Evolutionary conservation across 2,329 filamentous ascomycete genomes (phyloP).

Genomic region (Colletotrichum magnum): DNA sequence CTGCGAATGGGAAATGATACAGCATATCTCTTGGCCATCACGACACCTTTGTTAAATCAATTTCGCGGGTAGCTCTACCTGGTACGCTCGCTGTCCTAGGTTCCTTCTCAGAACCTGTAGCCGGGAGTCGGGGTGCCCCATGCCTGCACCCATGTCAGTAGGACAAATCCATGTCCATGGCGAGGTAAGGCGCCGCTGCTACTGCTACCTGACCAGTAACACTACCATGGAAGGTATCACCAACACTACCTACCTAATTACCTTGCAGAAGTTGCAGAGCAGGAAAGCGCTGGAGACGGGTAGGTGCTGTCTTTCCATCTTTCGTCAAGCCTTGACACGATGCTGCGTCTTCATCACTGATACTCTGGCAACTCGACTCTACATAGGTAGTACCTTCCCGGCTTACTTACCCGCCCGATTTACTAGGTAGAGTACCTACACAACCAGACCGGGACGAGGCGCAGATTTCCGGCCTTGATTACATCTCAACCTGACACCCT

Average conservation of each 20-base stretch:
- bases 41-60: too few species aligned
- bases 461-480: not conserved
- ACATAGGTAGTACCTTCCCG: not conserved
- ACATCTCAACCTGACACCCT: not conserved
- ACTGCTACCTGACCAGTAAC: not conserved
- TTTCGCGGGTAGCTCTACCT: too few species aligned
- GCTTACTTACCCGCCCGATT: not conserved
- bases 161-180: not conserved
- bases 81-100: too few species aligned
- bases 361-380: not conserved
- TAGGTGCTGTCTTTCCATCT: too few species aligned
- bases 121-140: conserved; percentile 16
- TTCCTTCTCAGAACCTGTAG: conserved; percentile 30
- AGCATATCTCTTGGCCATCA: too few species aligned
- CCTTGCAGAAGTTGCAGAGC: too few species aligned
- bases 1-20: too few species aligned
- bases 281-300: too few species aligned
- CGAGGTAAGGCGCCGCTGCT: not conserved
- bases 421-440: too few species aligned
- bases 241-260: too few species aligned
- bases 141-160: not conserved
- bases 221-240: too few species aligned
- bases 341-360: conserved; percentile 4
- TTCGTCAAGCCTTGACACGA: not conserved
- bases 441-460: too few species aligned